These are phyloP conservation scores for Dunaliella primolecta DNA, from an alignment of 139 green algal genomes.

Conservation along the genomic window DNA sequence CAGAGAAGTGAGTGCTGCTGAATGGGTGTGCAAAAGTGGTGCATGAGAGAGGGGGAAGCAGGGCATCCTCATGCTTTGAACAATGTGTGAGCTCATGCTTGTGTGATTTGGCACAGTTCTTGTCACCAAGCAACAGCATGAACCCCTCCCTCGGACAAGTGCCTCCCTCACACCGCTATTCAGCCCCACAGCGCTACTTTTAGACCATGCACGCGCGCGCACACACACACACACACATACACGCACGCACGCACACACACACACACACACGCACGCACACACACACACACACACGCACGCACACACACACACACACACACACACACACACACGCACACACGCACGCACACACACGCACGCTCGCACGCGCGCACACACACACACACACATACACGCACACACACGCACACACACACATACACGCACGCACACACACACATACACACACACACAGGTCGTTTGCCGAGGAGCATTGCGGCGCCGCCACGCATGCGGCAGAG, in stretches of 20 bases:
- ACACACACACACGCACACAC: not conserved
- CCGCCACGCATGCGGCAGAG: not conserved
- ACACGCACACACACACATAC: not conserved
- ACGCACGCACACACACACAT: conserved; percentile 12
- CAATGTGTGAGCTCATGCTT: not conserved
- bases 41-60: too few relatives aligned
- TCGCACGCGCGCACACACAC: not conserved
- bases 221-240: not conserved
- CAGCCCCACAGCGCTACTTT: not conserved
- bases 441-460: conserved; percentile 17
- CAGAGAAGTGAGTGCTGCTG: too few relatives aligned
- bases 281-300: not conserved
- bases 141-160: too few relatives aligned
- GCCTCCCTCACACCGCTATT: too few relatives aligned
- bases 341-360: not conserved
- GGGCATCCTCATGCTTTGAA: not conserved
- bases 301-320: not conserved
- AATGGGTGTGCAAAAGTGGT: too few relatives aligned
- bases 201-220: not conserved
- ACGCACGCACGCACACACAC: not conserved
- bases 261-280: not conserved
- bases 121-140: too few relatives aligned
- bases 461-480: not conserved
- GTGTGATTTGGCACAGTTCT: too few relatives aligned
- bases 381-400: not conserved